These are phyloP conservation scores for Triglochin maritima DNA, from an alignment of 106 monocot species.

Conservation along the genomic window DNA sequence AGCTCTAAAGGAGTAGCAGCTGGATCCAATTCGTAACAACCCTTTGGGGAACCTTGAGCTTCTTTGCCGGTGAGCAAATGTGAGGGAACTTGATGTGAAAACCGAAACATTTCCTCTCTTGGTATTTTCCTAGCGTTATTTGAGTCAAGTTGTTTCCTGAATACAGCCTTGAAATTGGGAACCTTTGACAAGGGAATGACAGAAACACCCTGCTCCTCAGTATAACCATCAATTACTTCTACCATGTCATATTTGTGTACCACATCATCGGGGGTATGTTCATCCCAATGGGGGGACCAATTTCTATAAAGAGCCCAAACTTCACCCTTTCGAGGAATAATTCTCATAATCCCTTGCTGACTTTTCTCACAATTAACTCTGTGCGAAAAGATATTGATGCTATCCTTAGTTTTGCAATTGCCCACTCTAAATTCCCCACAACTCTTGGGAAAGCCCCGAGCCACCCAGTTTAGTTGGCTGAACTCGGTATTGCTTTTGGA, in stretches of 20 bases:
- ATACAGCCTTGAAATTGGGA: constrained; percentile 56
- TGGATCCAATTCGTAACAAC: constrained; percentile 64
- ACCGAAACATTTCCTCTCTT: constrained; percentile 71
- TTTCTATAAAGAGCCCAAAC: constrained; percentile 75
- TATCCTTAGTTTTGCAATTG: constrained; percentile 25
- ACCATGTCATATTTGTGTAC: constrained; percentile 75
- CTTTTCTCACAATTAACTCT: constrained; percentile 42
- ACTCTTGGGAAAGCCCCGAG: constrained; percentile 29
- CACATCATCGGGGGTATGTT: constrained; percentile 50
- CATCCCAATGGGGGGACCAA: constrained; percentile 65
- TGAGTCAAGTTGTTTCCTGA: constrained; percentile 33
- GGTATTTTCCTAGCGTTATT: constrained; percentile 31
- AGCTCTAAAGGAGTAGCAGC: constrained; percentile 62
- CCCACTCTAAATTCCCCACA: constrained; percentile 53
- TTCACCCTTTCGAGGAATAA: constrained; percentile 57
- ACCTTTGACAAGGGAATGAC: constrained; percentile 55
- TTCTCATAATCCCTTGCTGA: constrained; percentile 41
- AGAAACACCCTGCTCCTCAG: constrained; percentile 32
- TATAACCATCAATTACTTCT: constrained; percentile 53
- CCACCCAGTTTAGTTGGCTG: constrained; percentile 1
- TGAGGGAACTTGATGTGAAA: constrained; percentile 69
- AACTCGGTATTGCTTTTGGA: constrained; percentile 12
- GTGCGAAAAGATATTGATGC: constrained; percentile 68
- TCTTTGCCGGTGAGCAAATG: constrained; percentile 59
- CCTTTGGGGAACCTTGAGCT: constrained; percentile 43